Evolutionary conservation across 768 basidiomycete species (phyloP).

Genomic region (Suillus subaureus): DNA sequence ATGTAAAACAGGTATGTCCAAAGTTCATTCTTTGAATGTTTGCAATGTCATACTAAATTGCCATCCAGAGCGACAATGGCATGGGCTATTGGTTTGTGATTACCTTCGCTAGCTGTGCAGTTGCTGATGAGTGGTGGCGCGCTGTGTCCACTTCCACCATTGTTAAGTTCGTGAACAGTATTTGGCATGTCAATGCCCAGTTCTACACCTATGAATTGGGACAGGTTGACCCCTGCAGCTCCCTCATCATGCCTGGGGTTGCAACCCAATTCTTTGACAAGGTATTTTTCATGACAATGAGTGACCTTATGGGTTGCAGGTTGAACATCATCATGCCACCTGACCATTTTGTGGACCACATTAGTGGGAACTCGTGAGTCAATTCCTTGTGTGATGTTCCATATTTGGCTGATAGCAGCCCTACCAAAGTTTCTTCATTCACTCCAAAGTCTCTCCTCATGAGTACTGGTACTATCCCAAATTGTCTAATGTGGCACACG

Average conservation of each 20-base stretch:
- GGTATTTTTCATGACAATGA: neutral
- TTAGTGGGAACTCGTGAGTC: conserved; percentile 5
- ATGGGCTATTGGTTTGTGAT: conserved; percentile 20
- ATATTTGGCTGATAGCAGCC: too few relatives aligned
- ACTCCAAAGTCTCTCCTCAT: too few relatives aligned
- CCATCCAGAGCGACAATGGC: neutral
- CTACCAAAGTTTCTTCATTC: too few relatives aligned
- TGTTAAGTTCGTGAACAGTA: neutral
- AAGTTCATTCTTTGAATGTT: neutral
- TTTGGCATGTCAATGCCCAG: neutral
- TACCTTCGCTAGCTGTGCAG: conserved; percentile 21
- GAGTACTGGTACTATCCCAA: too few relatives aligned
- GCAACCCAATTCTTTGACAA: neutral
- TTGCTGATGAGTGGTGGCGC: conserved; percentile 32
- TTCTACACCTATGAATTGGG: neutral
- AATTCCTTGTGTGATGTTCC: neutral
- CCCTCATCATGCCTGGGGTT: neutral
- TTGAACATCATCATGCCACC: neutral
- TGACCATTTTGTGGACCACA: neutral
- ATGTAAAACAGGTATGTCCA: neutral
- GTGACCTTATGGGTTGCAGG: too few relatives aligned
- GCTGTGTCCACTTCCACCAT: conserved; percentile 14
- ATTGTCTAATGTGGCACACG: too few relatives aligned
- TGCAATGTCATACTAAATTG: neutral
- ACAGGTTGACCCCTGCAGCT: neutral